Evolutionary conservation across 2,329 filamentous ascomycete genomes (phyloP), one percentile per base, ranked within the genome.

Genomic region (Elsinoe batatas): DNA sequence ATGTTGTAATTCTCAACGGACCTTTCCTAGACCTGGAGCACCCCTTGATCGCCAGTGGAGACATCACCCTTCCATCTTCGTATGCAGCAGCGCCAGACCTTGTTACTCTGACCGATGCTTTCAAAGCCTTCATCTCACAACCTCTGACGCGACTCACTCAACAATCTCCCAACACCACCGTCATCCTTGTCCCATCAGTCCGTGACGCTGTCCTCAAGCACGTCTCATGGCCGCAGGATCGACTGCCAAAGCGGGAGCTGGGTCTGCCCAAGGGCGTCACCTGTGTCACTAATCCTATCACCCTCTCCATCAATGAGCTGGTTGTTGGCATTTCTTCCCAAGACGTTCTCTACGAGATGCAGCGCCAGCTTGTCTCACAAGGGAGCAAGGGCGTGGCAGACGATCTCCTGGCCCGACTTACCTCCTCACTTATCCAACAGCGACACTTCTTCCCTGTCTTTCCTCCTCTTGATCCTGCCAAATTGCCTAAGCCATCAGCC

Each of bases 21-120:
- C 93, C 93, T 0, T 96, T 98, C 68, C 78, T 98, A 61, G 93
- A 97, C 67, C 77, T 86, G 35, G 90, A 96, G 63, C 93, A 98
- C 67, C 91, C 93, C 0, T 76, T 94, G 22, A 80, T 98, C 54
- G 88, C 89, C 20, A 71, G 69, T 12, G 75, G 75, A 13, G 67
- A 70, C 56, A 66, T 70, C 40, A 72, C 74, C 61, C 63, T 75
- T 5, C 74, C 75, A 1, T 58, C 69, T 1, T 65, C 69, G 43
- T 61, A 67, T 20, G 67, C 69, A 10, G 60, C 70, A 49, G 64
- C 68, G 57, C 82, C 86, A 0, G 88, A 96, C 67, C 83, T 83
- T 12, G 85, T 84, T 1, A 94, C 87, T 18, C 80, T 97, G 72
- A 76, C 80, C 13, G 89, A 91, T 22, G 79, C 94, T 13, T 97